Percentiles rank a stretch among this genome's conserved stretches.
Evolutionary conservation across 1,284 basidiomycete species (phyloP).

Genomic region (Sparassis latifolia): DNA sequence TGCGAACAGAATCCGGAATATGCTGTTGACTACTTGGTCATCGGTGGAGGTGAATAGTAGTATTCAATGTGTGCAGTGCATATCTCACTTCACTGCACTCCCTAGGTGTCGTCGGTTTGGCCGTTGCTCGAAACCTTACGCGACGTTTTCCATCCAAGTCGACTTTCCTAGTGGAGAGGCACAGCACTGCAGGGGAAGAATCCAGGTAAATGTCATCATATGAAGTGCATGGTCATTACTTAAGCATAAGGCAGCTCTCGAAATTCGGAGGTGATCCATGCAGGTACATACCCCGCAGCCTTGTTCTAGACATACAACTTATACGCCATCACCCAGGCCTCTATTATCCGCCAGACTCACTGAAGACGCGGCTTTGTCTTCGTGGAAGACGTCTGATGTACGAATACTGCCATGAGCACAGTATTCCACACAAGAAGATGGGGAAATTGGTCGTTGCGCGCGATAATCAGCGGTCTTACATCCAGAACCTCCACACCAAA

Average conservation of each 20-base stretch:
- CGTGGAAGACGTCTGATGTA: slow-evolving; percentile 87
- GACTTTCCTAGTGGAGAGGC: slow-evolving; percentile 84
- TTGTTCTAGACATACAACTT: background rate
- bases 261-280: slow-evolving; percentile 95
- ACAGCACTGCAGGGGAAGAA: slow-evolving; percentile 69
- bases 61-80: background rate
- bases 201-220: slow-evolving; percentile 51
- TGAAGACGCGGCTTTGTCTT: slow-evolving; percentile 86
- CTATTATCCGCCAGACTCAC: slow-evolving; percentile 79
- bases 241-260: slow-evolving; percentile 55
- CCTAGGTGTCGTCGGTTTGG: slow-evolving; percentile 81
- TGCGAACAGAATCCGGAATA: slow-evolving; percentile 55
- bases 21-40: slow-evolving; percentile 81
- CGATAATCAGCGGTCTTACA: slow-evolving; percentile 59
- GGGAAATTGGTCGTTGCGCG: slow-evolving; percentile 88
- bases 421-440: slow-evolving; percentile 67
- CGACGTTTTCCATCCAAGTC: slow-evolving; percentile 65
- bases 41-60: slow-evolving; percentile 69
- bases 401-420: slow-evolving; percentile 59
- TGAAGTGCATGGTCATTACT: background rate
- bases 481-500: slow-evolving; percentile 65
- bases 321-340: slow-evolving; percentile 38
- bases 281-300: slow-evolving; percentile 40
- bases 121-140: slow-evolving; percentile 75
- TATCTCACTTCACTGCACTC: background rate